Base-by-base conservation (phyloP, 2,329 filamentous ascomycete species). In the Leptographium procerum region DNA sequence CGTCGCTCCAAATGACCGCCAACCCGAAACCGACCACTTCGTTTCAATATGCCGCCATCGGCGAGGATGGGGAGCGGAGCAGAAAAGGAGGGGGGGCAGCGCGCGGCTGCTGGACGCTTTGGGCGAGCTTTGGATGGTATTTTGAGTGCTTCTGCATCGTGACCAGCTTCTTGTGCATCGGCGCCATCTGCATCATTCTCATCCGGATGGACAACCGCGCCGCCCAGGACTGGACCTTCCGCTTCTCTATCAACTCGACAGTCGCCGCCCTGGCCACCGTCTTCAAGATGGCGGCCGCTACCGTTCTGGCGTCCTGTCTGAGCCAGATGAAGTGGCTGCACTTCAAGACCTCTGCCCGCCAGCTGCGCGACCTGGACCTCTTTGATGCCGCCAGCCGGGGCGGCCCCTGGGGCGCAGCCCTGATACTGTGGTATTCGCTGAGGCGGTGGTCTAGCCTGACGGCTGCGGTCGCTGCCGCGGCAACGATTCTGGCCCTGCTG, bases 301-400 rank as follows among this genome's bases (percentile, higher is more conserved):
- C 40, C 40, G 52, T 40, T n/a, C 10, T 53, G 52, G 52, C 52
- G 31, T 36, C 52, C 16, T 53, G 52, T 16, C 52, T 53, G n/a
- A 53, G 52, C 33, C 52, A 53, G 52, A 36, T 53, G 31, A 53
- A 53, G 33, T 53, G 52, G 52, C 52, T 53, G 22, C 33, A 53
- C 52, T 53, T 36, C 10, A 36, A 22, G 33, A 5, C n/a, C 8
- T 36, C 52, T 4, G n/a, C 31, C n/a, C 19, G 33, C 3, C 31
- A 36, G n/a, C 9, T 53, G 33, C 31, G 10, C 10, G 31, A 36
- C 31, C 13, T 53, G 7, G 52, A 53, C 9, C 52, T 53, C n/a
- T 26, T 26, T 13, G 52, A 53, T 22, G n/a, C 16, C 3, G 52
- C 52, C 52, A 53, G 52, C n/a, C 52, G 52, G 11, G 52, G 52